Base-by-base conservation (phyloP, 2,329 filamentous ascomycete genomes). In the Neopestalotiopsis rosae region DNA sequence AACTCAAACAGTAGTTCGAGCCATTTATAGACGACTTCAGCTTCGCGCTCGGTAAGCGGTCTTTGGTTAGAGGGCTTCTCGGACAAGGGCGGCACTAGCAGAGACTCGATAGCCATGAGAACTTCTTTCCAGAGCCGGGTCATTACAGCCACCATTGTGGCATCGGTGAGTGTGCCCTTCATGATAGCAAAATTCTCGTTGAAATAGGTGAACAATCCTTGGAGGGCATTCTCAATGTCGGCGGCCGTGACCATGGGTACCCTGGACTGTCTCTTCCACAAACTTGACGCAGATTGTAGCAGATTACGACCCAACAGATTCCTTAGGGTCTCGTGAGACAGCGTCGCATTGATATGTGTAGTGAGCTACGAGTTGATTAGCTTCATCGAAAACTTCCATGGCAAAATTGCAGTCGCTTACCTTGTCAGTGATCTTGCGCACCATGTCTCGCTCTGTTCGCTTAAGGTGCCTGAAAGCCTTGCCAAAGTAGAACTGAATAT, bases 71-170 rank as follows among this genome's bases (percentile, higher is more conserved):
- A 97, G 4, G 92, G 93, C 78, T 99, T 99, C 79, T 99, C 96
- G 6, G 95, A 98, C 10, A 99, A 84, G 7, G 96, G 96, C 20
- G 96, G 96, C 3, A 99, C 95, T 52, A 99, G 87, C 20, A 99
- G 86, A 49, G 89, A 89, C 81, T 99, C 96, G 72, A 98, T 92
- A 0, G 95, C 97, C 74, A 95, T 91, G 17, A 99, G 86, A 0
- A 97, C 95, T 80, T 99, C 96, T 81, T 99, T 99, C 96, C 96
- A 99, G 5, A 99, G 83, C 59, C 96, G 90, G 28, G 94, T 97
- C 96, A 99, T 99, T 75, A 99, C 96, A 78, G 96, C 95, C 74
- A 95, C 90, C 95, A 99, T 98, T n/a, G 96, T 97, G 68, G 94
- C 91, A 69, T 94, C 92, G 1, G 96, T 98, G 68, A 99, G 85